phyloP scores from a whole-genome alignment of 2,329 filamentous ascomycete genomes.

The Paecilomyces niveus region DNA sequence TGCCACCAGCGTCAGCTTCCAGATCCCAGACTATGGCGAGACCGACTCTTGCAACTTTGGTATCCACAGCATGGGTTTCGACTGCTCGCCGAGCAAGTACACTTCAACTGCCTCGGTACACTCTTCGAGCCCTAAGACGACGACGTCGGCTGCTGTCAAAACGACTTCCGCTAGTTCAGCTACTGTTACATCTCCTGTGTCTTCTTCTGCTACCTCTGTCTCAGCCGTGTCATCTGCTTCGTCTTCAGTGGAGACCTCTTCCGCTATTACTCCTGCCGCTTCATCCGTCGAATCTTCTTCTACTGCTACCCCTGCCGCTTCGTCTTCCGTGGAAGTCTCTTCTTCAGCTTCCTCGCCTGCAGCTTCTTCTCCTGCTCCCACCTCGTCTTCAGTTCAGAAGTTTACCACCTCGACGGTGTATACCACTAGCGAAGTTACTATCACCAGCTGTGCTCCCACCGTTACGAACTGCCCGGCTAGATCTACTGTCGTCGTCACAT shows the following conservation, averaged over 20 bases:
- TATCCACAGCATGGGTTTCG: slow-evolving; percentile 67
- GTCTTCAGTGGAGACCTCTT: neutral
- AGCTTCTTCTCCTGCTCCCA: slow-evolving; percentile 3
- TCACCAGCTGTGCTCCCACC: slow-evolving; percentile 33
- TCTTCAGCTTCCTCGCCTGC: slow-evolving; percentile 6
- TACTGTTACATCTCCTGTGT: neutral
- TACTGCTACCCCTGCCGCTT: slow-evolving; percentile 2
- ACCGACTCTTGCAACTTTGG: slow-evolving; percentile 61
- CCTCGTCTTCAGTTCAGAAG: slow-evolving; percentile 11
- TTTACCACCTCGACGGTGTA: slow-evolving; percentile 32
- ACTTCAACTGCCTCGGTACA: neutral
- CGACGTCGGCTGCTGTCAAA: slow-evolving; percentile 9
- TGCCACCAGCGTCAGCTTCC: slow-evolving; percentile 71
- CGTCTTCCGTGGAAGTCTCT: slow-evolving; percentile 15
- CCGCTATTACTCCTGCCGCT: slow-evolving; percentile 9
- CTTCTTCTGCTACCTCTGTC: slow-evolving; percentile 12
- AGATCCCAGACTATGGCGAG: slow-evolving; percentile 49
- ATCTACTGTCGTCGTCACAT: slow-evolving; percentile 44
- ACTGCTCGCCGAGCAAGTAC: slow-evolving; percentile 48
- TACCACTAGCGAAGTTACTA: slow-evolving; percentile 28
- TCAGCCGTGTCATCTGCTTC: slow-evolving; percentile 13
- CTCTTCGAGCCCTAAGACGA: neutral
- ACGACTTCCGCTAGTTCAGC: neutral
- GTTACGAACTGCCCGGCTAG: slow-evolving; percentile 46
- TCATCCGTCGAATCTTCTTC: slow-evolving; percentile 1